These are phyloP conservation scores for Dillenia suffruticosa DNA, from an alignment of 164 flowering plant genomes.

Conservation along the genomic window DNA sequence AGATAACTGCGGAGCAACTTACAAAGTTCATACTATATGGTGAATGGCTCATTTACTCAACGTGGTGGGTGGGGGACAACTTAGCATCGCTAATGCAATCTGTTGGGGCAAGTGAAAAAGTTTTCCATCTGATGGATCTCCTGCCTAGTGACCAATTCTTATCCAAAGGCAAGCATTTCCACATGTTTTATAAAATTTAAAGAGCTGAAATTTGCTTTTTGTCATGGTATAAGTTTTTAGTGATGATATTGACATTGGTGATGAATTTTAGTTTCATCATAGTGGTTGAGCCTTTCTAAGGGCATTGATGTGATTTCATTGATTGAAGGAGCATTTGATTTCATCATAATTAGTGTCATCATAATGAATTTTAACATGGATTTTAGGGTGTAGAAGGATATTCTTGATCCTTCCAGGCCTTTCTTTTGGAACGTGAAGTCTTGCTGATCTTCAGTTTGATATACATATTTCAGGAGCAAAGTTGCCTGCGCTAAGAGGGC, in stretches of 20 bases:
- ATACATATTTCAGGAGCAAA: conserved; percentile 46
- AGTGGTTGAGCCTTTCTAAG: too few species aligned
- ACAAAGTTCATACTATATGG: conserved; percentile 88
- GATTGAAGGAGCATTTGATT: too few species aligned
- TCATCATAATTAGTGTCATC: too few species aligned
- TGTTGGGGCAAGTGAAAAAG: conserved; percentile 97
- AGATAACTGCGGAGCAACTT: conserved; percentile 86
- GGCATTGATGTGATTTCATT: too few species aligned
- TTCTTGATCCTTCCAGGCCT: too few species aligned
- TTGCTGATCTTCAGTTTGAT: neutral
- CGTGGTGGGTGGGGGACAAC: conserved; percentile 97
- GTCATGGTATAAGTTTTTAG: too few species aligned
- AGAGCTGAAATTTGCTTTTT: too few species aligned
- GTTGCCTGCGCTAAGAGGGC: conserved; percentile 55
- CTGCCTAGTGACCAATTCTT: conserved; percentile 69
- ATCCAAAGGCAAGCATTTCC: conserved; percentile 51
- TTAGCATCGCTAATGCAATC: conserved; percentile 88
- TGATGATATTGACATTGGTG: too few species aligned
- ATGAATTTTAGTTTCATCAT: too few species aligned
- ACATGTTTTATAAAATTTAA: neutral
- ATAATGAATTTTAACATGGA: too few species aligned
- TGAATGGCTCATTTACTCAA: conserved; percentile 91
- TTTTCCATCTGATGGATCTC: conserved; percentile 88
- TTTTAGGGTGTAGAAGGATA: too few species aligned
- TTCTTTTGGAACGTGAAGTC: conserved; percentile 1